phyloP scores from a whole-genome alignment of 768 basidiomycete species.

The Lyophyllum semitale region DNA sequence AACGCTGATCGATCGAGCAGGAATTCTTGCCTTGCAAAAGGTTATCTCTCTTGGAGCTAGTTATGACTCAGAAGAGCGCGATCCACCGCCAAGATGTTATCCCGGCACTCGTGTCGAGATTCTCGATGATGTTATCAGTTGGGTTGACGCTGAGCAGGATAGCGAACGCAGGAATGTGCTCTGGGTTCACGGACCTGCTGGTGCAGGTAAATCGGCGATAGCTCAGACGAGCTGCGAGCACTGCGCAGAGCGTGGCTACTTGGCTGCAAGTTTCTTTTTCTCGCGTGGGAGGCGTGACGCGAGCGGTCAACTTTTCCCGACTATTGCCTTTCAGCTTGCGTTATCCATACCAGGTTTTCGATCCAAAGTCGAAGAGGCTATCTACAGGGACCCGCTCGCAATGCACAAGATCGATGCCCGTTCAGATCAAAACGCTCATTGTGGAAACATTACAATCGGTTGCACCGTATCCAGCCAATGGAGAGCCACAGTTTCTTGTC shows the following conservation, averaged over 20 bases:
- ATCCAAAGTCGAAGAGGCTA: neutral
- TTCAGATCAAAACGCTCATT: neutral
- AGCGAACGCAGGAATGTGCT: neutral
- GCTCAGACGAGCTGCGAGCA: slow-evolving; percentile 1
- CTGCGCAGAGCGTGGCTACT: slow-evolving; percentile 8
- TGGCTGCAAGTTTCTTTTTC: slow-evolving; percentile 17
- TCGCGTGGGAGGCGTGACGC: slow-evolving; percentile 2
- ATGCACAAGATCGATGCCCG: neutral
- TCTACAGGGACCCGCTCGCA: neutral
- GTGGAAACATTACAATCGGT: neutral
- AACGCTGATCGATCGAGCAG: neutral
- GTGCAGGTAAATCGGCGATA: neutral
- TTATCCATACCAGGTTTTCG: neutral
- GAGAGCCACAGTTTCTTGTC: slow-evolving; percentile 3
- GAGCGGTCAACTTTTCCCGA: neutral
- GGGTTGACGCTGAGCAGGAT: neutral
- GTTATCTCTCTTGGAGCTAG: slow-evolving; percentile 10
- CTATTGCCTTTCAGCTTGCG: neutral
- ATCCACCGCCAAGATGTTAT: slow-evolving; percentile 13
- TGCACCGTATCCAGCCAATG: neutral
- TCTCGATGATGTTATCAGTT: neutral
- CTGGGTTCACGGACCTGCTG: neutral
- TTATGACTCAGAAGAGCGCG: slow-evolving; percentile 16
- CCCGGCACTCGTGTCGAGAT: neutral
- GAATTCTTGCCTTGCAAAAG: neutral